A percentile compares a stretch with the other conserved stretches of the same genome.
Evolutionary conservation across 163 green algal species (phyloP).

Genomic region (Coccomyxa subellipsoidea): DNA sequence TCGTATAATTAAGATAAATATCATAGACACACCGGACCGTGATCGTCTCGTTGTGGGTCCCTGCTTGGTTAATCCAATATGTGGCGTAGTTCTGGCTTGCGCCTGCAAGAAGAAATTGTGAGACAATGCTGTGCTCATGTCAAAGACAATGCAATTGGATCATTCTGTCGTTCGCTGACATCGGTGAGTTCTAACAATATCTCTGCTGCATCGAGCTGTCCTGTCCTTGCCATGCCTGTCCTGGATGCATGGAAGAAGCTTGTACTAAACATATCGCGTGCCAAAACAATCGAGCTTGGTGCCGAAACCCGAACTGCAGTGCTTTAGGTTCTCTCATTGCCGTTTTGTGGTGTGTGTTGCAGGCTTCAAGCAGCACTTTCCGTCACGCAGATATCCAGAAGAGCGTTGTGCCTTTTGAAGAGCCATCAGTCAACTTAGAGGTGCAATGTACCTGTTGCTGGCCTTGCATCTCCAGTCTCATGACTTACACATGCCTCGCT

Average conservation of each 20-base stretch:
- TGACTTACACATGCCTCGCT: too few species aligned
- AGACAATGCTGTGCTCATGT: background rate
- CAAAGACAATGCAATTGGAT: background rate
- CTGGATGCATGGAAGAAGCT: too few species aligned
- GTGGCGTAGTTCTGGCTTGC: background rate
- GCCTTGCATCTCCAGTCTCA: too few species aligned
- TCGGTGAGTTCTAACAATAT: background rate
- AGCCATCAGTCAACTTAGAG: background rate
- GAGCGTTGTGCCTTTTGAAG: background rate
- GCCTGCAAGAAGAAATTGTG: background rate
- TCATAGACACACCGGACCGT: background rate
- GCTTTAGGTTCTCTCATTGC: too few species aligned
- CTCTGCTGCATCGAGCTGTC: background rate
- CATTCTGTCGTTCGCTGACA: background rate
- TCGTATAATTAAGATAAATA: background rate
- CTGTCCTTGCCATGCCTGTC: background rate
- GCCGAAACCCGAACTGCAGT: too few species aligned
- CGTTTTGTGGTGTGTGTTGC: too few species aligned
- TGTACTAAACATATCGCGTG: too few species aligned
- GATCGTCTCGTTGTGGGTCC: background rate
- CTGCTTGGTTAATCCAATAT: background rate
- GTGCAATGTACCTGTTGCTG: too few species aligned
- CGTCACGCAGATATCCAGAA: background rate
- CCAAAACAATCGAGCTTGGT: too few species aligned
- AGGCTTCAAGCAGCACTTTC: background rate